Conservation (phyloP, 2,329 filamentous ascomycete species). For the Catunica adiposa region DNA sequence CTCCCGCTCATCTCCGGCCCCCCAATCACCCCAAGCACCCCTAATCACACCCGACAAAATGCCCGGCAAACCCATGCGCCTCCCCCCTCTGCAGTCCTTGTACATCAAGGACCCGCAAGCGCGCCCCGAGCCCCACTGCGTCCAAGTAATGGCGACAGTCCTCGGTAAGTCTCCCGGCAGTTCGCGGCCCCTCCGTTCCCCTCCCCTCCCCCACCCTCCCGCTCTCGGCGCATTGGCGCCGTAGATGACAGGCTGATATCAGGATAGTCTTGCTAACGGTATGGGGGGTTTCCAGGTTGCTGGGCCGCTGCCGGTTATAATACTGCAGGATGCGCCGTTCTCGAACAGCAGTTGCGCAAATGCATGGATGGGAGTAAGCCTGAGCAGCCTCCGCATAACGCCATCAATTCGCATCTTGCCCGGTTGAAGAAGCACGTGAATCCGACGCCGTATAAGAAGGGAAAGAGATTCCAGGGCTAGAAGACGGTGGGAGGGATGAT, state of each 20-base stretch:
- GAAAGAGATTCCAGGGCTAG: slow-evolving; percentile 20
- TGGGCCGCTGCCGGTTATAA: slow-evolving; percentile 68
- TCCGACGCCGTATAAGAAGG: slow-evolving; percentile 19
- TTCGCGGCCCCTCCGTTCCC: slow-evolving; percentile 1
- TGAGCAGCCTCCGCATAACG: slow-evolving; percentile 34
- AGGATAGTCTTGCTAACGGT: too few relatives aligned
- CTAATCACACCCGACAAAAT: slow-evolving; percentile 21
- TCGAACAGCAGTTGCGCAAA: slow-evolving; percentile 43
- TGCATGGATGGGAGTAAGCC: slow-evolving; percentile 65
- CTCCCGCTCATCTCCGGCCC: too few relatives aligned
- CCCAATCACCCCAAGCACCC: too few relatives aligned
- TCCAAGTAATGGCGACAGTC: slow-evolving; percentile 40
- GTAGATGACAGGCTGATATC: too few relatives aligned
- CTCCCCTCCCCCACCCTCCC: too few relatives aligned
- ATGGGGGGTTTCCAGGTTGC: too few relatives aligned
- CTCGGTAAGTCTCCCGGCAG: slow-evolving; percentile 35
- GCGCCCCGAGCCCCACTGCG: slow-evolving; percentile 34
- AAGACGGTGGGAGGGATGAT: neutral
- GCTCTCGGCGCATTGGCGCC: too few relatives aligned
- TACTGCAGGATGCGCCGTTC: slow-evolving; percentile 37
- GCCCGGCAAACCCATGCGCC: slow-evolving; percentile 36
- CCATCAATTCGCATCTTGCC: slow-evolving; percentile 82
- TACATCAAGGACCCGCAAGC: slow-evolving; percentile 38
- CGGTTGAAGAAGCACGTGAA: slow-evolving; percentile 60
- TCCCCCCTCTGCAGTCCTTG: slow-evolving; percentile 39